These are phyloP conservation scores for Phanerodontia chrysosporium DNA, from an alignment of 768 basidiomycete genomes.

Conservation along the genomic window DNA sequence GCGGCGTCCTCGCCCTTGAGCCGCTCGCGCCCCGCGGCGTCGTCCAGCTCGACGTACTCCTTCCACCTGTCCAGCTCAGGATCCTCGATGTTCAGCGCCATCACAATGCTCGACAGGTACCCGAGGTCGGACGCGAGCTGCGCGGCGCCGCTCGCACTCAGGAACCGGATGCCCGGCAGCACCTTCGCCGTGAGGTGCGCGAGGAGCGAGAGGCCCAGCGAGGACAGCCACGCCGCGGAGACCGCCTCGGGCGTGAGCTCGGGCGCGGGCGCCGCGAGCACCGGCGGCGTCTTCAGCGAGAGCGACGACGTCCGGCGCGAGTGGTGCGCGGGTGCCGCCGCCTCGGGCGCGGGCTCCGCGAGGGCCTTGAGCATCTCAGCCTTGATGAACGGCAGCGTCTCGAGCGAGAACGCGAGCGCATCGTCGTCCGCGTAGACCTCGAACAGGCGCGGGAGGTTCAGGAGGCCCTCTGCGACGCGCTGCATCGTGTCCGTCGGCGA, in stretches of 20 bases:
- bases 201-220: slow-evolving; percentile 79
- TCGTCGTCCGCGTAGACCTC: slow-evolving; percentile 94
- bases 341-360: slow-evolving; percentile 31
- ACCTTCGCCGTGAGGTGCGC: slow-evolving; percentile 64
- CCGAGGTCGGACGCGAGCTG: slow-evolving; percentile 86
- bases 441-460: slow-evolving; percentile 90
- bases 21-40: slow-evolving; percentile 34
- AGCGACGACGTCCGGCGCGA: slow-evolving; percentile 34
- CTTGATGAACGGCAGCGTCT: slow-evolving; percentile 73
- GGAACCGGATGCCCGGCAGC: slow-evolving; percentile 64
- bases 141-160: slow-evolving; percentile 66
- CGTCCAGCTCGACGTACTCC: slow-evolving; percentile 59
- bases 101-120: slow-evolving; percentile 87
- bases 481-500: slow-evolving; percentile 88
- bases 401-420: slow-evolving; percentile 82
- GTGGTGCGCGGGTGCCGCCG: slow-evolving; percentile 8
- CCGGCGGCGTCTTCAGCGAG: slow-evolving; percentile 24
- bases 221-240: slow-evolving; percentile 87
- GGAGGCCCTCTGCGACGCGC: slow-evolving; percentile 86
- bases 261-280: slow-evolving; percentile 7
- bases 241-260: slow-evolving; percentile 71
- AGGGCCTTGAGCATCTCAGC: slow-evolving; percentile 46
- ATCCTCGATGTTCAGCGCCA: slow-evolving; percentile 86
- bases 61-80: slow-evolving; percentile 80
- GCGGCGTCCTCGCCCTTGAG: slow-evolving; percentile 10